Percentiles rank a stretch among this genome's conserved stretches.
These are phyloP conservation scores for Drosera spatulata DNA, from an alignment of 179 eudicot species.

Conservation along the genomic window DNA sequence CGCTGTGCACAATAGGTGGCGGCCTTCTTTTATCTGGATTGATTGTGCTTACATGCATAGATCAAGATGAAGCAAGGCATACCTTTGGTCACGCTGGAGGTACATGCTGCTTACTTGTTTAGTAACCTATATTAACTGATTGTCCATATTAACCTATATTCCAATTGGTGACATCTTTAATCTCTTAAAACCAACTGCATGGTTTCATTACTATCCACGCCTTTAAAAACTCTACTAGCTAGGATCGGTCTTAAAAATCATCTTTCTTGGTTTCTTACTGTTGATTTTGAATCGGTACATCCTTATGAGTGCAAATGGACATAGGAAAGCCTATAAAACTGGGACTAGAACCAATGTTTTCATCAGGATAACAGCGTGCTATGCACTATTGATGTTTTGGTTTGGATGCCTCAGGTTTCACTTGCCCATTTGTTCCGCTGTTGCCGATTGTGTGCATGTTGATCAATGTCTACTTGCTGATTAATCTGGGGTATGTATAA, in stretches of 20 bases:
- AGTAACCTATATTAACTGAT: not conserved
- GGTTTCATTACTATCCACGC: not conserved
- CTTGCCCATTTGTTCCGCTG: constrained; percentile 83
- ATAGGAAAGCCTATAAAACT: no score
- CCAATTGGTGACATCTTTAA: not conserved
- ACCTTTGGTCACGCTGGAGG: constrained; percentile 80
- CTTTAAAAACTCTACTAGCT: no score
- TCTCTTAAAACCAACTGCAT: no score
- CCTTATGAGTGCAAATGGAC: no score
- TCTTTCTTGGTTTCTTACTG: no score
- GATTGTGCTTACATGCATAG: constrained; percentile 53
- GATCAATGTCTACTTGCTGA: constrained; percentile 75
- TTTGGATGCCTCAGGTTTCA: constrained; percentile 46
- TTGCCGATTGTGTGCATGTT: constrained; percentile 74
- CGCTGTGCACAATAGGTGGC: constrained; percentile 51
- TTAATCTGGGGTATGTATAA: constrained; percentile 68
- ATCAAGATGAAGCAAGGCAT: constrained; percentile 76
- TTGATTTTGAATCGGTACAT: no score
- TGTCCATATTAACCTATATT: not conserved
- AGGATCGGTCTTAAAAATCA: no score
- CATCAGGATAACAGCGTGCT: no score
- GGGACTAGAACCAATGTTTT: no score
- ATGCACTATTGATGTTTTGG: not conserved
- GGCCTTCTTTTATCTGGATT: constrained; percentile 47
- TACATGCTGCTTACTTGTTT: constrained; percentile 7